Percentiles rank a stretch among this genome's conserved stretches.
Conservation (phyloP, 176 grass and related monocot species). For the Rhynchospora pubera region DNA sequence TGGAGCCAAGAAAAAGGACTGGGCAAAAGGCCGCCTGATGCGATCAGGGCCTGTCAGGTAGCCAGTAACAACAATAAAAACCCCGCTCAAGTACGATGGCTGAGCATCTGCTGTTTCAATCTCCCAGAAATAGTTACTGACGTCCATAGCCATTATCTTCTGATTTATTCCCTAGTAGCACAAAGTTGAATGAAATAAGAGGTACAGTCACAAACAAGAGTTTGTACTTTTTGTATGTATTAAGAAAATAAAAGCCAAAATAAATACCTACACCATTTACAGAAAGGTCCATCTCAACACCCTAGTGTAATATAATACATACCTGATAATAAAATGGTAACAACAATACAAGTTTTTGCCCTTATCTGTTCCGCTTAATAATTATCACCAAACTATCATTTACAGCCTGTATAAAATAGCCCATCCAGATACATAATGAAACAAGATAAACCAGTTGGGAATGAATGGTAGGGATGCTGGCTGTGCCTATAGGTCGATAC, state of each 20-base stretch:
- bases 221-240: neutral
- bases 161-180: slow-evolving; percentile 68
- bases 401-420: neutral
- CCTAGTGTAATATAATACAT: neutral
- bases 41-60: slow-evolving; percentile 46
- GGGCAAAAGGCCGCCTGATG: slow-evolving; percentile 50
- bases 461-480: neutral
- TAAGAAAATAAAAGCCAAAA: neutral
- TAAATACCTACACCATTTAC: neutral
- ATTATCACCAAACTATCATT: neutral
- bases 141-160: slow-evolving; percentile 68
- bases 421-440: neutral
- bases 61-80: slow-evolving; percentile 85
- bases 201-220: neutral
- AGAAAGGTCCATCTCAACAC: neutral
- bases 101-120: slow-evolving; percentile 80
- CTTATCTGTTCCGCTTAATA: neutral
- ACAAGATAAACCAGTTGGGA: neutral
- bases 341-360: neutral
- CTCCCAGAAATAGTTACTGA: slow-evolving; percentile 63
- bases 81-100: slow-evolving; percentile 56
- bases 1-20: slow-evolving; percentile 89
- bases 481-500: neutral
- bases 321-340: neutral
- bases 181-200: neutral